A percentile compares a stretch with the other conserved stretches of the same genome.
phyloP scores from a whole-genome alignment of 2,329 filamentous ascomycete species.

The Colletotrichum somersetense region DNA sequence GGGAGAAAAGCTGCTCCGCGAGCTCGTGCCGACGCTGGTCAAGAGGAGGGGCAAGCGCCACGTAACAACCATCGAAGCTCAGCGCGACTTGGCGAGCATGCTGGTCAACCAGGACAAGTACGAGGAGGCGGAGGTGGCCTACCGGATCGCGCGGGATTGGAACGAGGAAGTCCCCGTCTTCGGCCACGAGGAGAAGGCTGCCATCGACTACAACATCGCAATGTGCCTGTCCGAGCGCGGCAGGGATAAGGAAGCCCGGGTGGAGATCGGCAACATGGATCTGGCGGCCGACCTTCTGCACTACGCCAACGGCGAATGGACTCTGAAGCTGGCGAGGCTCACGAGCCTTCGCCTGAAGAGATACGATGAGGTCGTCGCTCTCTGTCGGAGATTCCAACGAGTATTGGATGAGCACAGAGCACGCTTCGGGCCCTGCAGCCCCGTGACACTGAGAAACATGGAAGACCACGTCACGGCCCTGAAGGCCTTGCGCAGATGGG shows the following conservation, averaged over 20 bases:
- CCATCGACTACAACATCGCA: conserved; percentile 44
- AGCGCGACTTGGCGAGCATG: conserved; percentile 43
- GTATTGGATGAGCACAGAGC: conserved; percentile 40
- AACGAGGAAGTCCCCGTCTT: conserved; percentile 41
- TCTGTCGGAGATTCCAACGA: conserved; percentile 38
- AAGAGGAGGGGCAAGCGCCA: conserved; percentile 37
- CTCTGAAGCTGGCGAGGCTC: conserved; percentile 41
- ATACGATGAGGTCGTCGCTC: conserved; percentile 39
- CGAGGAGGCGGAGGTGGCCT: conserved; percentile 39
- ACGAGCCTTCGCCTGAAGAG: conserved; percentile 37
- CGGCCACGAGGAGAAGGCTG: conserved; percentile 42
- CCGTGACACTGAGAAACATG: conserved; percentile 39
- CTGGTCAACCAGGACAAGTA: conserved; percentile 43
- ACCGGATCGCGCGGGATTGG: conserved; percentile 42
- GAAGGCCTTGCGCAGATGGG: conserved; percentile 32
- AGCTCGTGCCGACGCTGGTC: conserved; percentile 40
- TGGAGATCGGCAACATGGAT: conserved; percentile 40
- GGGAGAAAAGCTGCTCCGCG: conserved; percentile 42
- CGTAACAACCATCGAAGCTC: conserved; percentile 43
- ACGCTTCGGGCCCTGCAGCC: conserved; percentile 33
- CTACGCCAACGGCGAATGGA: conserved; percentile 44
- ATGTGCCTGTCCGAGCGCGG: conserved; percentile 44
- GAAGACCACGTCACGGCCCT: conserved; percentile 40
- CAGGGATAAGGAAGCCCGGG: conserved; percentile 30
- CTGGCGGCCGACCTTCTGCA: conserved; percentile 42